These are phyloP conservation scores for Aureococcus anophagefferens DNA, from an alignment of 108 stramenopile species.

Conservation along the genomic window DNA sequence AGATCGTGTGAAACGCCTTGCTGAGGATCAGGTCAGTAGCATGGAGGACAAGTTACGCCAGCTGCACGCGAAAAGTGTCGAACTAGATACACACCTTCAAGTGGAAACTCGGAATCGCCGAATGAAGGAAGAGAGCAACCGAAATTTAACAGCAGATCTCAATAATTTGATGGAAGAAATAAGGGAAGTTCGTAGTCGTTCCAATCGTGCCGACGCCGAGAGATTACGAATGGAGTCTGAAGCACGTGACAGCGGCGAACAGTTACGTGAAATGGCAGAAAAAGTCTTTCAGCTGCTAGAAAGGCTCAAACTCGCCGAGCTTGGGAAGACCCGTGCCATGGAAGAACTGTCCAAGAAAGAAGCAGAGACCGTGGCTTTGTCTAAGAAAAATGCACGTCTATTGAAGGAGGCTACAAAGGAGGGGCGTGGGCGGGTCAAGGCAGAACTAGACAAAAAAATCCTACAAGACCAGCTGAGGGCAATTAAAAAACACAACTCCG, in stretches of 20 bases:
- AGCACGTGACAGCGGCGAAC: slow-evolving; percentile 61
- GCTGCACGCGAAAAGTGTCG: slow-evolving; percentile 51
- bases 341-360: slow-evolving; percentile 66
- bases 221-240: slow-evolving; percentile 69
- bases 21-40: slow-evolving; percentile 59
- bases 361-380: slow-evolving; percentile 54
- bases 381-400: slow-evolving; percentile 57
- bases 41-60: slow-evolving; percentile 59
- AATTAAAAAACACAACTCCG: slow-evolving; percentile 61
- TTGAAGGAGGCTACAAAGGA: slow-evolving; percentile 58
- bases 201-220: slow-evolving; percentile 48
- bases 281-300: slow-evolving; percentile 75
- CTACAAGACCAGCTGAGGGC: slow-evolving; percentile 59
- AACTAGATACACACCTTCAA: slow-evolving; percentile 64
- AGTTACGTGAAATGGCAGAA: slow-evolving; percentile 73
- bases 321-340: slow-evolving; percentile 67
- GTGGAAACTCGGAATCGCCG: slow-evolving; percentile 55
- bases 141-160: slow-evolving; percentile 43
- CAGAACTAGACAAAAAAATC: slow-evolving; percentile 52
- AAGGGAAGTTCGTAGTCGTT: slow-evolving; percentile 44
- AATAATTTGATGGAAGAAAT: slow-evolving; percentile 41
- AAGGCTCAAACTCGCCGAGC: slow-evolving; percentile 67
- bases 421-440: slow-evolving; percentile 52
- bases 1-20: slow-evolving; percentile 64
- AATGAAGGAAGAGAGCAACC: slow-evolving; percentile 56